These are phyloP conservation scores for Francoa sonchifolia DNA, from an alignment of 441 rosid species.

Conservation along the genomic window DNA sequence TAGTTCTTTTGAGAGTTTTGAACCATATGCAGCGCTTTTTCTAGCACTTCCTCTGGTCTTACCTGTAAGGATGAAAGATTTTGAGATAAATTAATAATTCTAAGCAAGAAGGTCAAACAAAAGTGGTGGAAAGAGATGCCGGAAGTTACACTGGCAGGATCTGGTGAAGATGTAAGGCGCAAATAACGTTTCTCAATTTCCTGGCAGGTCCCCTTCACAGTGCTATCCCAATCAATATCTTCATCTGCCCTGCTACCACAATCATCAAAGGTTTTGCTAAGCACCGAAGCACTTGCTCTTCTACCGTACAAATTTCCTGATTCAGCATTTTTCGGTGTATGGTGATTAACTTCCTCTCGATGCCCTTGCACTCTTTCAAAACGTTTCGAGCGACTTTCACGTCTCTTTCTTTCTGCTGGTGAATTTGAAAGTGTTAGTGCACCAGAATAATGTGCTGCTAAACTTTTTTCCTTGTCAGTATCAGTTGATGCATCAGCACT, in stretches of 20 bases:
- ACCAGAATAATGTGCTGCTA: slow-evolving; percentile 62
- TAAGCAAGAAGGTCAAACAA: slow-evolving; percentile 2
- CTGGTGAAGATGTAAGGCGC: slow-evolving; percentile 99
- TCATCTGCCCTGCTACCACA: slow-evolving; percentile 85
- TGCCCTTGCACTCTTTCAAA: slow-evolving; percentile 73
- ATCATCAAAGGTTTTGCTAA: slow-evolving; percentile 65
- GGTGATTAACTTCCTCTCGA: slow-evolving; percentile 35
- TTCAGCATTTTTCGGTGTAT: slow-evolving; percentile 52
- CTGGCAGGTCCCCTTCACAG: slow-evolving; percentile 94
- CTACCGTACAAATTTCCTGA: slow-evolving; percentile 49
- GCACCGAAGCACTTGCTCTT: slow-evolving; percentile 69
- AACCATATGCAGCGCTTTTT: slow-evolving; percentile 78
- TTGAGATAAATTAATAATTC: not conserved
- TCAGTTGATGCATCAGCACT: slow-evolving; percentile 84
- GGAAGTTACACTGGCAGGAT: slow-evolving; percentile 75
- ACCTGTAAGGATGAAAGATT: slow-evolving; percentile 45
- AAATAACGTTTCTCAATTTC: slow-evolving; percentile 93
- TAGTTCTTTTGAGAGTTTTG: slow-evolving; percentile 82
- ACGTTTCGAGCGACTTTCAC: slow-evolving; percentile 87
- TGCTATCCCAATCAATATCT: slow-evolving; percentile 99
- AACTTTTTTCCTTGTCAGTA: slow-evolving; percentile 74
- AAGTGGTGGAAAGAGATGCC: slow-evolving; percentile 6
- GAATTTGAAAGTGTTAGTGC: slow-evolving; percentile 58
- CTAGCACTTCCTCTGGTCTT: slow-evolving; percentile 94
- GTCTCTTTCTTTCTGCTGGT: slow-evolving; percentile 83